Evolutionary conservation across 352 stramenopile species (phyloP), one percentile per base, ranked within the genome.

Genomic region (Phytophthora vignae): DNA sequence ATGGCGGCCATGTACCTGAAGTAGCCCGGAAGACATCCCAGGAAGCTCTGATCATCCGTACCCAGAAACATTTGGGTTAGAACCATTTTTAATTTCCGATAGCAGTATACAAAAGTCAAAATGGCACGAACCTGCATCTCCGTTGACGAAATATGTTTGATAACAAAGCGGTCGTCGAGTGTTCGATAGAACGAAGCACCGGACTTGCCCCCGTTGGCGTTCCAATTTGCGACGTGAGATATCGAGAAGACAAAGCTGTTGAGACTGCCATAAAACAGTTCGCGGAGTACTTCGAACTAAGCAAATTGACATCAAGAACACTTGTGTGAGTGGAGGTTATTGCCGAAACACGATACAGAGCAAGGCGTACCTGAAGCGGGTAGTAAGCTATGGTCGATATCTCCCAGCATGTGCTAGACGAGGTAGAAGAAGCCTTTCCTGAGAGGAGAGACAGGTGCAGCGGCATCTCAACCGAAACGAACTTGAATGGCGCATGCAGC

Each of bases 1-100:
- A 98, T 91, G 67, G 98, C 98, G 46, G 90, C 93, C 81, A 99
- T 93, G 73, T 99, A 99, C 72, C 98, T 98, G 90, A 99, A 99
- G 76, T 99, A 99, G 1, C 56, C 81, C 17, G 87, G 82, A 38
- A 94, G 65, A 8, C 91, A 90, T 1, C 90, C 86, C 60, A 95
- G 63, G 31, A 96, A 96, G 46, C 90, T 95, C 90, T 96, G 62
- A 48, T 29, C 36, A 25, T 59, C 29, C 25, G 40, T 1, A 25
- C 55, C 14, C 36, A 31, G 29, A 0, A 22, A 60, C 33, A 55
- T 40, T 17, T 5, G 21, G 21, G 70, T 53, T 29, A 29, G 27
- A 76, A 48, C 53, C 38, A 55, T 54, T 14, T 54, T 29, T 29
- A 29, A 27, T 55, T 19, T 38, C 40, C 44, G 22, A 46, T 53